Evolutionary conservation across 202 grass and related monocot genomes (phyloP), one percentile per base, ranked within the genome.

Genomic region (Musa balbisiana): DNA sequence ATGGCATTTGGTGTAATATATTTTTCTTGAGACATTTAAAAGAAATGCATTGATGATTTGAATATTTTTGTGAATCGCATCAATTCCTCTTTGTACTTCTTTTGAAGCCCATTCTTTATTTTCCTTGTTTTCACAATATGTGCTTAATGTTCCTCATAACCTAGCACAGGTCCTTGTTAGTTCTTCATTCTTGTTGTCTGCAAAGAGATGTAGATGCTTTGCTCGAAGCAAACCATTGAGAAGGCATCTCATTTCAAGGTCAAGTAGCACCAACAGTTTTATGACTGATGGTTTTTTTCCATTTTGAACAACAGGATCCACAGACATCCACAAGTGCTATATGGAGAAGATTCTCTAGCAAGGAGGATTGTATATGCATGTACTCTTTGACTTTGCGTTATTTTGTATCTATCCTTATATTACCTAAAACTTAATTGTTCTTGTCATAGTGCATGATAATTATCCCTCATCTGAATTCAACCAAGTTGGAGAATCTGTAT

Each of bases 221-320:
- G 76, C 83, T 73, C 75, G 62, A 76, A 98, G 81, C 80, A 64
- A 84, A 78, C 52, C 71, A 86, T 72, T 84, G 53, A 73, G 88
- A 69, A 55, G 83, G 66, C 80, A 85, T 98, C 51, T 76, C 88
- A 26, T 93, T 98, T 92, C 94, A 81, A 87, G 91, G 59, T 88
- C 94, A 77, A 98, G 88, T 64, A 98, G 94, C 85, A 87, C 88
- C 17, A 89, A 98, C 74, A 98, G 91, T 85, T 93, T 97, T 69
- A 82, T 80, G 23, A 89, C 81, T 69, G 88, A 94, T 73, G 91
- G 67, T 76, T 87, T 52, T 82, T 82, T 67, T 6, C 33, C 33
- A 5, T 43, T 43, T 43, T 43, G 88, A 98, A 53, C 90, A 87
- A 80, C 88, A 80, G 51, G 83, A 87, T 51, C 79, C 82, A 77